These are phyloP conservation scores for Scedosporium boydii DNA, from an alignment of 2,329 filamentous ascomycete genomes.

Conservation along the genomic window DNA sequence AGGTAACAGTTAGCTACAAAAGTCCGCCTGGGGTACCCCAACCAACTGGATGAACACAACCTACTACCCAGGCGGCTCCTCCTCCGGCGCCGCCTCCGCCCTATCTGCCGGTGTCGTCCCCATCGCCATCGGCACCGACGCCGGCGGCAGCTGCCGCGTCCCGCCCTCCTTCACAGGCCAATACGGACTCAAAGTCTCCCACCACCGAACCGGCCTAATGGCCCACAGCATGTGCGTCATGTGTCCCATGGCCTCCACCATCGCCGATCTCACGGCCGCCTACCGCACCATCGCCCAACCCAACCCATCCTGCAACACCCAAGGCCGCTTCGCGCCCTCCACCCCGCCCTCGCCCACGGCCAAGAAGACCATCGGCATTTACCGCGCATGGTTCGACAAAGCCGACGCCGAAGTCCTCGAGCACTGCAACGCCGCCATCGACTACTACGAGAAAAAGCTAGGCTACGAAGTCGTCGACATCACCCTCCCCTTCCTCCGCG, in stretches of 20 bases:
- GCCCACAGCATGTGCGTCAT: conserved; percentile 50
- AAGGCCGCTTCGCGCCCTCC: conserved; percentile 54
- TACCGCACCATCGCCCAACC: conserved; percentile 73
- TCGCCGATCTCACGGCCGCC: conserved; percentile 69
- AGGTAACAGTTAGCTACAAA: no score
- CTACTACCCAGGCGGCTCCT: conserved; percentile 77
- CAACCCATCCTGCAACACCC: conserved; percentile 51
- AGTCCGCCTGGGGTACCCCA: conserved; percentile 61
- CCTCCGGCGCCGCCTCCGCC: conserved; percentile 65
- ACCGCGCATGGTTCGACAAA: conserved; percentile 38
- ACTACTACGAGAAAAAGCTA: conserved; percentile 41
- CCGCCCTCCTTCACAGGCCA: conserved; percentile 68
- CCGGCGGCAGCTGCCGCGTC: conserved; percentile 63
- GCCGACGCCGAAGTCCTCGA: conserved; percentile 53
- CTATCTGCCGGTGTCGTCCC: conserved; percentile 63
- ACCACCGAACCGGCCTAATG: conserved; percentile 56
- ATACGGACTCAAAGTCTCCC: conserved; percentile 72
- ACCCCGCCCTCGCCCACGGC: conserved; percentile 28
- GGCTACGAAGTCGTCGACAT: conserved; percentile 48
- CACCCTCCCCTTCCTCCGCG: conserved; percentile 53
- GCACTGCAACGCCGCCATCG: conserved; percentile 52
- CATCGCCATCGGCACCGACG: conserved; percentile 66
- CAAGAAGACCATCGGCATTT: conserved; percentile 62
- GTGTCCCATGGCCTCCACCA: conserved; percentile 68
- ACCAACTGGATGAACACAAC: conserved; percentile 65